Percentiles rank a stretch among this genome's conserved stretches.
These are phyloP conservation scores for Pseudocercospora fijiensis DNA, from an alignment of 2,329 filamentous ascomycete genomes.

Conservation along the genomic window DNA sequence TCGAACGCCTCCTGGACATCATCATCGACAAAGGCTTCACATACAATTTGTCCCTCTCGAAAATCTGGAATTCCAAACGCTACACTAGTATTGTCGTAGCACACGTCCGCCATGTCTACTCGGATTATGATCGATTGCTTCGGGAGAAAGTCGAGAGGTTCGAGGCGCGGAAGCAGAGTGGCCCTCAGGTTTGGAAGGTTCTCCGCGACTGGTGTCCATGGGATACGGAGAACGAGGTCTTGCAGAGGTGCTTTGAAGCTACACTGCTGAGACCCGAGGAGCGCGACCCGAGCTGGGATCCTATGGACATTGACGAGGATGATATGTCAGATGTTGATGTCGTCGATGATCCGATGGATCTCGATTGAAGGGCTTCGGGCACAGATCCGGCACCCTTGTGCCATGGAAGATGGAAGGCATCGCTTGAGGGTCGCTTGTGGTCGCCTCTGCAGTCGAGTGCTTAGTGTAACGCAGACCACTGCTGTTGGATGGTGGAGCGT, in stretches of 20 bases:
- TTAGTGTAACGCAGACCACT: not conserved
- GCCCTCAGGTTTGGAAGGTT: constrained; percentile 31
- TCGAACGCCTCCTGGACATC: constrained; percentile 33
- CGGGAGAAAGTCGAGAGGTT: constrained; percentile 32
- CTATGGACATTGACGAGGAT: constrained; percentile 35
- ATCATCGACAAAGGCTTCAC: constrained; percentile 34
- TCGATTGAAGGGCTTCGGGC: constrained; percentile 24
- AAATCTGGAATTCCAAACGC: constrained; percentile 31
- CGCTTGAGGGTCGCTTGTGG: not conserved
- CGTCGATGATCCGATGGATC: constrained; percentile 33
- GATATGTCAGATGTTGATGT: constrained; percentile 25
- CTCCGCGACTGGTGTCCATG: constrained; percentile 38
- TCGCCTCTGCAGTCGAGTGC: not conserved
- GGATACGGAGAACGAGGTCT: constrained; percentile 34
- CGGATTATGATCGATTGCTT: constrained; percentile 60
- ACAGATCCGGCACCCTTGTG: not conserved
- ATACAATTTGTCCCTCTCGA: constrained; percentile 34
- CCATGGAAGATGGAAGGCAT: not conserved
- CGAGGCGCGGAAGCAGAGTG: constrained; percentile 31
- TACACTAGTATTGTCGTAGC: constrained; percentile 52
- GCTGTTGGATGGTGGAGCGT: not conserved
- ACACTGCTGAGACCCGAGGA: constrained; percentile 35
- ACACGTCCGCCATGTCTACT: constrained; percentile 61
- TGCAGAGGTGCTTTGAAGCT: constrained; percentile 32
- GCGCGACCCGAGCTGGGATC: constrained; percentile 29